Percentiles rank a stretch among this genome's conserved stretches.
Evolutionary conservation across 2,329 filamentous ascomycete species (phyloP).

Genomic region (Aspergillus oerlinghausenensis): DNA sequence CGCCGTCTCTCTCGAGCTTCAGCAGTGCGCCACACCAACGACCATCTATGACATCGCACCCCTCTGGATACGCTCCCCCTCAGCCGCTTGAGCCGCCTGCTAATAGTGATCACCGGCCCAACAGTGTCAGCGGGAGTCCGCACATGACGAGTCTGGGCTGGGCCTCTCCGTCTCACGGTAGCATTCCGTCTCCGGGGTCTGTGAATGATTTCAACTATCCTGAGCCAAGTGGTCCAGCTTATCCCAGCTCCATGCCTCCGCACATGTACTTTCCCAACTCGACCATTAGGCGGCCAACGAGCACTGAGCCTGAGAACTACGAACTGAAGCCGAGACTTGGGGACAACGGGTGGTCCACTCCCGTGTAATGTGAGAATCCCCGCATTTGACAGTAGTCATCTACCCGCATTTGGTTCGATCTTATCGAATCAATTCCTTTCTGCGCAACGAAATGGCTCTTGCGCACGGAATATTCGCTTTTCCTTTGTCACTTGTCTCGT

Average conservation of each 20-base stretch:
- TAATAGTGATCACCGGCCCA: slow-evolving; percentile 69
- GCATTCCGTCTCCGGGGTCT: slow-evolving; percentile 65
- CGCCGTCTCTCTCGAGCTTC: slow-evolving; percentile 61
- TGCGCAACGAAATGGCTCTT: not conserved
- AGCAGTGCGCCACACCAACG: slow-evolving; percentile 46
- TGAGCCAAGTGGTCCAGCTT: slow-evolving; percentile 58
- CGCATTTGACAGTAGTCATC: not conserved
- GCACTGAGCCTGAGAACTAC: slow-evolving; percentile 67
- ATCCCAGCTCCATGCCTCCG: slow-evolving; percentile 41
- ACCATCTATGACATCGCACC: slow-evolving; percentile 75
- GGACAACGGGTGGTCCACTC: slow-evolving; percentile 34
- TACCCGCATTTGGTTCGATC: not conserved
- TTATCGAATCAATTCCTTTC: not conserved
- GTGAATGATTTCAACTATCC: slow-evolving; percentile 77
- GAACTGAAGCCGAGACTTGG: slow-evolving; percentile 52
- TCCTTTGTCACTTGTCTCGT: slow-evolving; percentile 22
- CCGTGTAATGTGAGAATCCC: slow-evolving; percentile 20
- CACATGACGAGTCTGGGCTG: slow-evolving; percentile 79
- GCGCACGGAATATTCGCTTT: not conserved
- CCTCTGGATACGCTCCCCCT: slow-evolving; percentile 74
- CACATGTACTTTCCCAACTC: slow-evolving; percentile 70
- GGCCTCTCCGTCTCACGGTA: slow-evolving; percentile 76
- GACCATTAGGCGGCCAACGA: slow-evolving; percentile 67
- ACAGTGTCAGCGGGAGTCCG: slow-evolving; percentile 76
- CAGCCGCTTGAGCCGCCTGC: slow-evolving; percentile 77